Percentiles rank a stretch among this genome's conserved stretches.
These are phyloP conservation scores for Raffaelea arxii DNA, from an alignment of 2,329 filamentous ascomycete species.

Conservation along the genomic window DNA sequence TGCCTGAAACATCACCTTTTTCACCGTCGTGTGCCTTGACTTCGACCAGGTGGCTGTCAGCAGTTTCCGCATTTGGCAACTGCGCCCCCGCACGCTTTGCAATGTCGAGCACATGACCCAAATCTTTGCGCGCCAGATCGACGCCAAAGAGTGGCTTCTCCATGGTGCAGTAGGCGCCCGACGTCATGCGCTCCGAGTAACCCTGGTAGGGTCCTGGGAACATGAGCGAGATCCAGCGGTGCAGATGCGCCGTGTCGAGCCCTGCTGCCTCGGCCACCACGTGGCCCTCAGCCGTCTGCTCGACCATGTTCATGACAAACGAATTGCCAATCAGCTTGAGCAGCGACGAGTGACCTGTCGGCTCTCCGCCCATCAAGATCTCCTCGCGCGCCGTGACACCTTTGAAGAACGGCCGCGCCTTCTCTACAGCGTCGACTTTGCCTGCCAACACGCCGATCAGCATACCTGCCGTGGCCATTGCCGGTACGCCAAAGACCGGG, in stretches of 20 bases:
- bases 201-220: conserved; percentile 67
- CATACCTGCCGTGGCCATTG: conserved; percentile 59
- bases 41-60: conserved; percentile 55
- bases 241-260: conserved; percentile 58
- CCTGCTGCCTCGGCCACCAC: conserved; percentile 73
- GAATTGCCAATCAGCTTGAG: conserved; percentile 83
- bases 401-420: conserved; percentile 59
- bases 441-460: conserved; percentile 68
- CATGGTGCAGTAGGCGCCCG: conserved; percentile 66
- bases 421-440: conserved; percentile 46
- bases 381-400: conserved; percentile 61
- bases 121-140: conserved; percentile 75
- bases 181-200: conserved; percentile 65
- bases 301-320: conserved; percentile 75
- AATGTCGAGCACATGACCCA: conserved; percentile 60
- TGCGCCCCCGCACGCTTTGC: conserved; percentile 52
- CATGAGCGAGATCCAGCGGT: conserved; percentile 61
- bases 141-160: conserved; percentile 76
- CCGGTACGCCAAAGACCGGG: conserved; percentile 61
- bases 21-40: conserved; percentile 60
- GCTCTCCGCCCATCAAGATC: conserved; percentile 61
- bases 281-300: conserved; percentile 69
- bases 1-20: conserved; percentile 68
- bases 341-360: conserved; percentile 57
- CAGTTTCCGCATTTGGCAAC: conserved; percentile 56